A percentile compares a stretch with the other conserved stretches of the same genome.
phyloP scores from a whole-genome alignment of 805 yeast genomes.

The Ogataea degrootiae region DNA sequence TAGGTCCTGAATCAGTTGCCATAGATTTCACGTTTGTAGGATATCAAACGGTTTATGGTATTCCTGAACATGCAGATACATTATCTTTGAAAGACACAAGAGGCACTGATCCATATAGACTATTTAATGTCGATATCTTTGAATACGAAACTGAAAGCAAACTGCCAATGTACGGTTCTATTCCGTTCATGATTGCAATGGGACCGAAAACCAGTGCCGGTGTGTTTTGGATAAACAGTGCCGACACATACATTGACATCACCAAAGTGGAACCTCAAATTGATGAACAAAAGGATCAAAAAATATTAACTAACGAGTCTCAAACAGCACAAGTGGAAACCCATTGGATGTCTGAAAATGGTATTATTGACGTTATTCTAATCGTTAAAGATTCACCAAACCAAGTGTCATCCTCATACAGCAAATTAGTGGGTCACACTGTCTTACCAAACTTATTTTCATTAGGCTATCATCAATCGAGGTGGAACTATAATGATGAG shows the following conservation, averaged over 20 bases:
- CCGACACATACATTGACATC: conserved; percentile 88
- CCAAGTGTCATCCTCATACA: conserved; percentile 56
- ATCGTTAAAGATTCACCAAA: conserved; percentile 53
- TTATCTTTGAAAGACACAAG: conserved; percentile 69
- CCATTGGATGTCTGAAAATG: conserved; percentile 95
- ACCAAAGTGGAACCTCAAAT: conserved; percentile 26
- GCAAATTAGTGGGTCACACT: conserved; percentile 67
- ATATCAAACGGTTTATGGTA: conserved; percentile 73
- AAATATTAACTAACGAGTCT: conserved; percentile 1
- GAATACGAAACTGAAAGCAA: conserved; percentile 83
- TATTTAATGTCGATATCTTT: conserved; percentile 91
- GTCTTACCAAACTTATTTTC: conserved; percentile 73
- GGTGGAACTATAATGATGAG: conserved; percentile 95
- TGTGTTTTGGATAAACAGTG: conserved; percentile 86
- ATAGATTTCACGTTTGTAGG: conserved; percentile 66
- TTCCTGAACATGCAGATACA: conserved; percentile 93
- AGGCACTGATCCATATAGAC: conserved; percentile 68
- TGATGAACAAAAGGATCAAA: conserved; percentile 6
- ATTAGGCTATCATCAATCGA: conserved; percentile 90
- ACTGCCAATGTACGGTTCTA: conserved; percentile 91
- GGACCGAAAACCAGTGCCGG: conserved; percentile 60
- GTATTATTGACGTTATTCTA: conserved; percentile 71
- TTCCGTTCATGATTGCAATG: conserved; percentile 79
- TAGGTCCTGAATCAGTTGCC: conserved; percentile 89
- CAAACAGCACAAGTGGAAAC: conserved; percentile 30